Conservation (phyloP, 371 early-diverging fungal species). For the Mucor mucedo region DNA sequence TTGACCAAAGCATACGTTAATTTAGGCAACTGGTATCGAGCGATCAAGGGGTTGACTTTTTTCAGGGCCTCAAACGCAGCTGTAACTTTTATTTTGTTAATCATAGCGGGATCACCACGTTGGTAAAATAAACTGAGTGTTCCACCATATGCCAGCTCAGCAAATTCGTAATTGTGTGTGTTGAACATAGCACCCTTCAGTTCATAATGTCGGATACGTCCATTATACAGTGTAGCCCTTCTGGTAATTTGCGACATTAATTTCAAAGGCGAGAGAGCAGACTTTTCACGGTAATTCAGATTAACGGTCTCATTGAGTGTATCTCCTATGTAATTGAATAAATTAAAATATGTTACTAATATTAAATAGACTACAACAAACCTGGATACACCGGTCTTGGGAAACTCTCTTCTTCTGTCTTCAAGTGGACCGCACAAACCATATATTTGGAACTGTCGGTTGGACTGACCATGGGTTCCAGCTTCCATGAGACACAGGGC, state of each 20-base stretch:
- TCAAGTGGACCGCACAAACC: too few species aligned
- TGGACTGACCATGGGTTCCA: background rate
- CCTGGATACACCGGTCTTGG: too few species aligned
- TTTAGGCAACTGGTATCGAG: background rate
- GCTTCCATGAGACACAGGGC: slow-evolving; percentile 1
- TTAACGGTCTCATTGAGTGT: background rate
- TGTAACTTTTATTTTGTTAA: background rate
- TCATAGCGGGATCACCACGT: background rate
- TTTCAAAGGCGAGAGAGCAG: slow-evolving; percentile 7
- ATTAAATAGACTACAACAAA: too few species aligned
- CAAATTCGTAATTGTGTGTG: slow-evolving; percentile 13
- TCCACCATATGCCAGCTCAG: slow-evolving; percentile 14
- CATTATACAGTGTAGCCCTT: background rate
- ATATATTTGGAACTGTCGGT: too few species aligned
- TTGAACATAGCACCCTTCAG: background rate
- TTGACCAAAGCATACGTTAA: slow-evolving; percentile 11
- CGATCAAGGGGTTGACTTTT: slow-evolving; percentile 1
- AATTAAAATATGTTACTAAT: too few species aligned
- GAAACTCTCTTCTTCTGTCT: too few species aligned
- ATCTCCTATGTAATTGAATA: too few species aligned
- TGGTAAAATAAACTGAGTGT: slow-evolving; percentile 3
- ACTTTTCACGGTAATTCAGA: slow-evolving; percentile 13
- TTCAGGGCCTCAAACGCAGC: background rate
- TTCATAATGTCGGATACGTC: slow-evolving; percentile 6
- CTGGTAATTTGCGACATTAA: slow-evolving; percentile 7